These are phyloP conservation scores for Seiridium cupressi DNA, from an alignment of 2,329 filamentous ascomycete genomes.

Conservation along the genomic window DNA sequence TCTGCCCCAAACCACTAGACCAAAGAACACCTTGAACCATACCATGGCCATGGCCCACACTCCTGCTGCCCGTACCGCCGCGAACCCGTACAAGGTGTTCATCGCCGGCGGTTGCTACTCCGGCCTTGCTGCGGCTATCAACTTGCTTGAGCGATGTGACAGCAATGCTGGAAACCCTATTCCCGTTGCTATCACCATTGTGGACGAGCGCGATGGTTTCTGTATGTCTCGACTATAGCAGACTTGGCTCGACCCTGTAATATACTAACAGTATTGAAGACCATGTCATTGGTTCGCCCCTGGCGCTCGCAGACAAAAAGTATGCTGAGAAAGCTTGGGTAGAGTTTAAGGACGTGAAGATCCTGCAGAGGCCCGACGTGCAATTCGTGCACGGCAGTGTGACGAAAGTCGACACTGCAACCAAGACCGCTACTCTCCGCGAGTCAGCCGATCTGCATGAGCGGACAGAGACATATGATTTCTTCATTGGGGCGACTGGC, in stretches of 20 bases:
- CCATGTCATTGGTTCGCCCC: slow-evolving; percentile 73
- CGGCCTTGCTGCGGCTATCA: slow-evolving; percentile 66
- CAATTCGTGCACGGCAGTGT: slow-evolving; percentile 66
- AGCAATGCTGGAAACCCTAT: slow-evolving; percentile 44
- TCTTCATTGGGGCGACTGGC: slow-evolving; percentile 70
- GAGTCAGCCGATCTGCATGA: slow-evolving; percentile 42
- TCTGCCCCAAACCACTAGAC: neutral
- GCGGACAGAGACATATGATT: slow-evolving; percentile 63
- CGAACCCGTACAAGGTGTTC: slow-evolving; percentile 52
- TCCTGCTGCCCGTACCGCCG: slow-evolving; percentile 1
- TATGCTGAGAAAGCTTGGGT: slow-evolving; percentile 71
- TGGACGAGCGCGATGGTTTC: slow-evolving; percentile 81
- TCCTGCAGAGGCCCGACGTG: slow-evolving; percentile 62
- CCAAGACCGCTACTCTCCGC: slow-evolving; percentile 58
- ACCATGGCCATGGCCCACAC: neutral
- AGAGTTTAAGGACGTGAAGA: slow-evolving; percentile 64
- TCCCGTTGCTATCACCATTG: slow-evolving; percentile 67
- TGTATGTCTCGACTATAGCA: slow-evolving; percentile 49
- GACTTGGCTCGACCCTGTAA: slow-evolving; percentile 1
- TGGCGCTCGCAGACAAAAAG: slow-evolving; percentile 63
- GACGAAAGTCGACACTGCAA: slow-evolving; percentile 54
- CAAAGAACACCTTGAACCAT: neutral
- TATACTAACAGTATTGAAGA: slow-evolving; percentile 39
- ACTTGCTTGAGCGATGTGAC: slow-evolving; percentile 64
- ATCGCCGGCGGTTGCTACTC: slow-evolving; percentile 71